Conservation (phyloP, 106 monocot species). For the Dendrobium huoshanense region DNA sequence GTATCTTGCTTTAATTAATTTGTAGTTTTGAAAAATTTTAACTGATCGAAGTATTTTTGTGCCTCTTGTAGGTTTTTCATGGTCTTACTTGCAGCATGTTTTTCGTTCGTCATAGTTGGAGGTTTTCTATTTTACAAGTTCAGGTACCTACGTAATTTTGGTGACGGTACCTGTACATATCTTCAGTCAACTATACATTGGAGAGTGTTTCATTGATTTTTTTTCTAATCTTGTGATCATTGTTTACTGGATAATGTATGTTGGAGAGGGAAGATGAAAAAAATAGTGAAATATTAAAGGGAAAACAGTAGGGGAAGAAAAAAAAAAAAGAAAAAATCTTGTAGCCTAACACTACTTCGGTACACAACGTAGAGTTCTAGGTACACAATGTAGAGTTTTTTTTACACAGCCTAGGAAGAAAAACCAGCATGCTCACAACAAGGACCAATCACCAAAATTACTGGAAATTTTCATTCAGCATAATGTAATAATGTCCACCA, state of each 20-base stretch:
- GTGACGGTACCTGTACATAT: background rate
- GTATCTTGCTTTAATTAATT: conserved; percentile 3
- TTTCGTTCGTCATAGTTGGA: conserved; percentile 81
- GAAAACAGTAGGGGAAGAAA: background rate
- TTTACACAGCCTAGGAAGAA: background rate
- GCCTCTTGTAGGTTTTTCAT: conserved; percentile 59
- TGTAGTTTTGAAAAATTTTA: background rate
- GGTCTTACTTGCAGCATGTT: conserved; percentile 60
- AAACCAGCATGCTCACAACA: background rate
- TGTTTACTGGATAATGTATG: background rate
- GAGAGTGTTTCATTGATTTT: background rate
- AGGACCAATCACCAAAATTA: background rate
- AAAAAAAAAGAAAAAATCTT: background rate
- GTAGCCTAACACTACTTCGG: background rate
- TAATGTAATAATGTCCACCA: background rate
- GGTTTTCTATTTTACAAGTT: conserved; percentile 80
- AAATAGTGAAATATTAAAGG: background rate
- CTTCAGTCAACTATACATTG: background rate
- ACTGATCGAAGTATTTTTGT: background rate
- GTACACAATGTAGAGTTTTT: background rate
- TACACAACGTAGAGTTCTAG: background rate
- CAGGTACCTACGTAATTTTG: conserved; percentile 32
- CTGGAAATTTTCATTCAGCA: background rate
- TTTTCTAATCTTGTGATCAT: background rate
- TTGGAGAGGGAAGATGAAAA: background rate